These are phyloP conservation scores for Clitoria ternatea DNA, from an alignment of 306 rosid species.

Conservation along the genomic window DNA sequence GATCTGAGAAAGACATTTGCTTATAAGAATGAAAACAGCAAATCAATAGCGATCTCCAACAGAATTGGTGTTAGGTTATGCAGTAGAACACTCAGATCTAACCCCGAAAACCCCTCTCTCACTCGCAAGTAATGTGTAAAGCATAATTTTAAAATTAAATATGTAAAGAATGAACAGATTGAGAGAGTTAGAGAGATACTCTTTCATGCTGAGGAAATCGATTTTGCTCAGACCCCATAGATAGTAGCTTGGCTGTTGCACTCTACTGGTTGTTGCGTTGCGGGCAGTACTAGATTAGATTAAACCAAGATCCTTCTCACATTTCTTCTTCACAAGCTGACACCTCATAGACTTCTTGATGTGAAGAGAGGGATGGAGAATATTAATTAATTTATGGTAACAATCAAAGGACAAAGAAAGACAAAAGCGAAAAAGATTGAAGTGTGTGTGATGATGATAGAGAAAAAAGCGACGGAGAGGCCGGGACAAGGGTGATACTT, in stretches of 20 bases:
- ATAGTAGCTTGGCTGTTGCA: conserved; percentile 7
- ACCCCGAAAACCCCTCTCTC: conserved; percentile 17
- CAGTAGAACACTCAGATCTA: conserved; percentile 53
- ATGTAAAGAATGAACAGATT: background rate
- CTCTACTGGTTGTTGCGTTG: conserved; percentile 10
- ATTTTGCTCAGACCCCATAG: conserved; percentile 93
- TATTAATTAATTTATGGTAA: conserved; percentile 34
- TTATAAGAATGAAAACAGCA: conserved; percentile 1
- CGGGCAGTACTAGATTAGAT: background rate
- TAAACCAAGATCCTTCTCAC: conserved; percentile 37
- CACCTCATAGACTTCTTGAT: conserved; percentile 38
- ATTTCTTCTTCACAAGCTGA: conserved; percentile 42
- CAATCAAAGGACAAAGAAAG: conserved; percentile 71
- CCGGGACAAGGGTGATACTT: conserved; percentile 12
- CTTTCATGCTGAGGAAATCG: conserved; percentile 87
- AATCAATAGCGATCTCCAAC: background rate
- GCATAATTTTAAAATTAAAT: background rate
- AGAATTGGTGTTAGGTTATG: conserved; percentile 22
- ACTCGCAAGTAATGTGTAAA: background rate
- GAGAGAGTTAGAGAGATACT: conserved; percentile 41
- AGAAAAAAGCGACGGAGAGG: conserved; percentile 24
- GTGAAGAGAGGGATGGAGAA: conserved; percentile 24
- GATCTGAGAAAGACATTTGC: conserved; percentile 33
- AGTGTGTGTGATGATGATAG: conserved; percentile 38
- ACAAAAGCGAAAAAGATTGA: conserved; percentile 64